These are phyloP conservation scores for Sanghuangporus weigelae DNA, from an alignment of 1,284 basidiomycete genomes.

Conservation along the genomic window DNA sequence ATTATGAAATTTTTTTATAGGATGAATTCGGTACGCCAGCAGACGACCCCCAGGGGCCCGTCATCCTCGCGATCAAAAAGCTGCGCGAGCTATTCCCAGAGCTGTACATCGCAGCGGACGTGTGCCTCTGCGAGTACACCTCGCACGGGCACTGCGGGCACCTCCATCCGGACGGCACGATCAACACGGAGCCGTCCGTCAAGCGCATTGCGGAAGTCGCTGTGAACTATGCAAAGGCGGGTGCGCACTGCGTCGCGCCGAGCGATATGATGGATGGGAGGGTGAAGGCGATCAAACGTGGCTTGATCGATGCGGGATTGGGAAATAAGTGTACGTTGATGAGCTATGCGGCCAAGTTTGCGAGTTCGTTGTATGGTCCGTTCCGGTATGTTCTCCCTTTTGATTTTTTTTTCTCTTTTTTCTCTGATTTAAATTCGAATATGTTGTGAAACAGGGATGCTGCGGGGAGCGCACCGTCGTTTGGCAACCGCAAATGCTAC, in stretches of 20 bases:
- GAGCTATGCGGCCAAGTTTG: slow-evolving; percentile 99
- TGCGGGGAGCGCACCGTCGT: slow-evolving; percentile 90
- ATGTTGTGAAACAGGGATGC: slow-evolving; percentile 66
- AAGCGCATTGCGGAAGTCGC: slow-evolving; percentile 89
- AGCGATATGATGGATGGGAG: slow-evolving; percentile 99
- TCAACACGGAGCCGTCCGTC: slow-evolving; percentile 74
- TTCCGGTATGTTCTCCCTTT: slow-evolving; percentile 61
- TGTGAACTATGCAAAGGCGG: slow-evolving; percentile 87
- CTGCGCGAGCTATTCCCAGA: slow-evolving; percentile 76
- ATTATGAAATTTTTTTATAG: slow-evolving; percentile 36
- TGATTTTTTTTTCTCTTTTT: not conserved
- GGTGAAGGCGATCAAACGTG: slow-evolving; percentile 84
- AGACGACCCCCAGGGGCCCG: slow-evolving; percentile 87
- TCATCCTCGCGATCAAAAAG: slow-evolving; percentile 85
- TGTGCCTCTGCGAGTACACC: slow-evolving; percentile 99
- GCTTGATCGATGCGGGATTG: slow-evolving; percentile 75
- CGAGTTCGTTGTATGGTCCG: slow-evolving; percentile 93
- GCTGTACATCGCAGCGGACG: slow-evolving; percentile 89
- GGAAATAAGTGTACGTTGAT: slow-evolving; percentile 90
- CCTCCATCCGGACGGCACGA: slow-evolving; percentile 67
- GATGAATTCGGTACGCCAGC: slow-evolving; percentile 82
- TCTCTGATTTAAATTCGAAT: not conserved
- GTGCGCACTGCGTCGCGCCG: slow-evolving; percentile 96
- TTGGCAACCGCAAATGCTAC: slow-evolving; percentile 96
- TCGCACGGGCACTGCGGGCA: slow-evolving; percentile 97